phyloP scores from a whole-genome alignment of 1,284 basidiomycete genomes.

The Abortiporus biennis region DNA sequence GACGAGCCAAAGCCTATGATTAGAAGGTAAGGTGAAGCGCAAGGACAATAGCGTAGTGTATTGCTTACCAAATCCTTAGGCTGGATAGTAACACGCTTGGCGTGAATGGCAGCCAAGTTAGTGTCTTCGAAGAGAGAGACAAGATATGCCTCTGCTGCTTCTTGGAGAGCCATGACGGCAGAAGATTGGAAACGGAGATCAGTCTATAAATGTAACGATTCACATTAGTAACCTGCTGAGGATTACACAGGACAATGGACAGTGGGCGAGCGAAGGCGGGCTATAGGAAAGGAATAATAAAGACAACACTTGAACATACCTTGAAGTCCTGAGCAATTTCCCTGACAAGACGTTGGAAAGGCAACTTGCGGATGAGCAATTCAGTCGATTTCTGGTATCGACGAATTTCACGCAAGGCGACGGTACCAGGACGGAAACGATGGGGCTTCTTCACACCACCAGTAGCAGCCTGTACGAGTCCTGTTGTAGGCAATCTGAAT shows the following conservation, averaged over 20 bases:
- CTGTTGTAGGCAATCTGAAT: constrained; percentile 12
- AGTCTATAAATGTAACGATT: constrained; percentile 40
- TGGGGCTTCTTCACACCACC: constrained; percentile 99
- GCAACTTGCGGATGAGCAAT: constrained; percentile 92
- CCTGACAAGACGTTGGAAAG: constrained; percentile 93
- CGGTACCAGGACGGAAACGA: constrained; percentile 96
- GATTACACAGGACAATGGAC: not conserved
- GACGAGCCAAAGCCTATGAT: constrained; percentile 66
- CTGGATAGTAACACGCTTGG: constrained; percentile 89
- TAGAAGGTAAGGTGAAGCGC: not conserved
- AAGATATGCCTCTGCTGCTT: constrained; percentile 95
- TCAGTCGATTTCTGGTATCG: constrained; percentile 97
- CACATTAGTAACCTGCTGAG: too few relatives aligned
- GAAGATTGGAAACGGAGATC: constrained; percentile 98
- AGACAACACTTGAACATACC: constrained; percentile 37
- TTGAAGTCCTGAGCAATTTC: constrained; percentile 98
- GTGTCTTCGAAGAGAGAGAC: constrained; percentile 93
- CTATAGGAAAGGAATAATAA: constrained; percentile 10
- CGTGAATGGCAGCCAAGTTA: constrained; percentile 91
- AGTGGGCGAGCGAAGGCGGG: too few relatives aligned
- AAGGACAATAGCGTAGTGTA: not conserved
- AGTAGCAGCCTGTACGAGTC: constrained; percentile 54
- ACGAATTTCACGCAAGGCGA: constrained; percentile 97
- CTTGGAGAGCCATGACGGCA: constrained; percentile 93
- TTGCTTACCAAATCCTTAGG: constrained; percentile 66